Evolutionary conservation across 257 asterid species (phyloP).

Genomic region (Solanum phureja): DNA sequence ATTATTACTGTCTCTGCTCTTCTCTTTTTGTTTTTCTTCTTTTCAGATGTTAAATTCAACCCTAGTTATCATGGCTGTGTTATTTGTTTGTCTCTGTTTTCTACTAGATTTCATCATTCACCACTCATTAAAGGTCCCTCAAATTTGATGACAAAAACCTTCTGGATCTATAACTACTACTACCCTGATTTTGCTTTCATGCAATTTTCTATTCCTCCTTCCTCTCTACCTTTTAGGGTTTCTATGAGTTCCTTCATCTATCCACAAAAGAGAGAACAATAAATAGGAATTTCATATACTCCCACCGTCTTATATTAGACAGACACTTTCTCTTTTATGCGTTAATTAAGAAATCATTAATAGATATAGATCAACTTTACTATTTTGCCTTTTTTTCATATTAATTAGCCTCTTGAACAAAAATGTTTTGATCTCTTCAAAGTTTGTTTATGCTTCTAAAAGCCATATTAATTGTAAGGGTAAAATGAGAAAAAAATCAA

Average conservation of each 20-base stretch:
- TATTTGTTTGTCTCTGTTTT: neutral
- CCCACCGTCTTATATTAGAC: neutral
- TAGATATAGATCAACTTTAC: too few species aligned
- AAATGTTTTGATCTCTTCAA: neutral
- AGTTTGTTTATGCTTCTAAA: neutral
- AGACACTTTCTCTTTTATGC: too few species aligned
- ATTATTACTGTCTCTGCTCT: neutral
- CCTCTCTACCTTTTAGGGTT: neutral
- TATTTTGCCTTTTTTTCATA: neutral
- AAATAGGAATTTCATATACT: neutral
- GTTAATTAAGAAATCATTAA: too few species aligned
- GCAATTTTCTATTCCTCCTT: neutral
- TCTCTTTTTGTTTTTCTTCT: neutral
- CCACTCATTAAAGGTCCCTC: neutral
- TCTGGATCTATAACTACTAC: neutral
- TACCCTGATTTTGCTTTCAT: neutral
- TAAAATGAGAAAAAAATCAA: neutral
- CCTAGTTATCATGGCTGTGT: neutral
- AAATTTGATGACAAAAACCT: neutral
- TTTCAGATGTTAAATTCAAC: neutral
- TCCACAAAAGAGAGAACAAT: neutral
- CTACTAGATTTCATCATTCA: neutral
- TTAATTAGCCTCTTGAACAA: neutral
- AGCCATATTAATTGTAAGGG: too few species aligned
- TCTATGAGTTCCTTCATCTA: neutral